A percentile compares a stretch with the other conserved stretches of the same genome.
Conservation (phyloP, 2,329 filamentous ascomycete species). For the Drechslerella coelobrocha region DNA sequence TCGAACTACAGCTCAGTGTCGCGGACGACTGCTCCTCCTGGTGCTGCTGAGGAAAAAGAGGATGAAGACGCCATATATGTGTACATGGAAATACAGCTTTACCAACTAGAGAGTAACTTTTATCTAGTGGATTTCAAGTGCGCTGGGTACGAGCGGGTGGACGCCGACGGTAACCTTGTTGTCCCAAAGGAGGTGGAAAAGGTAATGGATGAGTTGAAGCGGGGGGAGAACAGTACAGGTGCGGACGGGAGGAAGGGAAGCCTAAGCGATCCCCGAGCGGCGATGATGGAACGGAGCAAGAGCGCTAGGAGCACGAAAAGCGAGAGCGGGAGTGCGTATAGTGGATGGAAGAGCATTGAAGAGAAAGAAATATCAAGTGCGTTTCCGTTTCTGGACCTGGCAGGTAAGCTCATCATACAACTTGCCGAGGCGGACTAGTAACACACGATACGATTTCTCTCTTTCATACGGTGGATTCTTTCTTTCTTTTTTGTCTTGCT, state of each 20-base stretch:
- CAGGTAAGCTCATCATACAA: constrained; percentile 89
- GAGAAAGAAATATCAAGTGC: constrained; percentile 96
- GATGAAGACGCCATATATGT: constrained; percentile 77
- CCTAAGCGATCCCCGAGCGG: constrained; percentile 21
- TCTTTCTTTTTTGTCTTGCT: not conserved
- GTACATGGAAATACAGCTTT: constrained; percentile 94
- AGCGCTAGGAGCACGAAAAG: constrained; percentile 59
- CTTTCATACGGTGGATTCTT: not conserved
- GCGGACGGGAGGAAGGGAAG: constrained; percentile 40
- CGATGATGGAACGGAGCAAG: constrained; percentile 53
- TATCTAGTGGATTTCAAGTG: constrained; percentile 99
- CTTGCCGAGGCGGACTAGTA: constrained; percentile 76
- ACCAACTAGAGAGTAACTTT: constrained; percentile 88
- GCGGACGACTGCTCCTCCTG: constrained; percentile 51
- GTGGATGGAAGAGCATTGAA: constrained; percentile 66
- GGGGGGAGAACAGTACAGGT: constrained; percentile 27
- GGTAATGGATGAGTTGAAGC: constrained; percentile 35
- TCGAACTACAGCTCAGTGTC: constrained; percentile 54
- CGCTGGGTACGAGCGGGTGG: constrained; percentile 84
- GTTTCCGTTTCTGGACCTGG: constrained; percentile 94
- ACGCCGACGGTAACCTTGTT: constrained; percentile 62
- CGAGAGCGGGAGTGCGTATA: constrained; percentile 63
- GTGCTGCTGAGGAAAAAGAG: constrained; percentile 61
- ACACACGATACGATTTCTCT: not conserved
- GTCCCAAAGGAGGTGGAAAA: constrained; percentile 52